Conservation (phyloP, 805 yeast species). For the Yarrowia osloensis region DNA sequence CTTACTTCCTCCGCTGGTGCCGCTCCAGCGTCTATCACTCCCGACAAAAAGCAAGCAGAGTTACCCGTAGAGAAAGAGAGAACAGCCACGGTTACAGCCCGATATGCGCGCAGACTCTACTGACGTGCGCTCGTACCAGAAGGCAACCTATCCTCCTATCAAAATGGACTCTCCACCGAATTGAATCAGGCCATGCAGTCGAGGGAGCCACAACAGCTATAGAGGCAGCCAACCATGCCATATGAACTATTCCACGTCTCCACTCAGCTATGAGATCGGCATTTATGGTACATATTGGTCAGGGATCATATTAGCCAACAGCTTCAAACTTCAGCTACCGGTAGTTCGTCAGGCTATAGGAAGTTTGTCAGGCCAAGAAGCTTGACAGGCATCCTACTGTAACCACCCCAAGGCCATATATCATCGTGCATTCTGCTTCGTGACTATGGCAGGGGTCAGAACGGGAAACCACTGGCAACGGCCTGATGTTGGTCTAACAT, state of each 20-base stretch:
- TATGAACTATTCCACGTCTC: too few species aligned
- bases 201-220: too few species aligned
- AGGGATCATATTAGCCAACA: too few species aligned
- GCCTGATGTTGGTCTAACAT: not conserved
- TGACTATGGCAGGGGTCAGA: not conserved
- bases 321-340: not conserved
- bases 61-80: not conserved
- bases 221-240: not conserved
- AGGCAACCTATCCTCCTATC: not conserved
- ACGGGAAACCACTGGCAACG: not conserved
- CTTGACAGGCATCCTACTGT: too few species aligned
- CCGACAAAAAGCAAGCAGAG: not conserved
- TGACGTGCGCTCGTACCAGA: not conserved
- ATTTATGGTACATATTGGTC: not conserved
- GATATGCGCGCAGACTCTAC: not conserved
- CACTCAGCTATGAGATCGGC: not conserved
- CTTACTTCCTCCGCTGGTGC: not conserved
- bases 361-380: not conserved
- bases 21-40: not conserved
- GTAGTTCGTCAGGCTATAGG: not conserved
- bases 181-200: too few species aligned
- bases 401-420: too few species aligned
- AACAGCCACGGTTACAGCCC: not conserved
- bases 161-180: not conserved
- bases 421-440: not conserved